These are phyloP conservation scores for Apiospora phragmitis DNA, from an alignment of 2,329 filamentous ascomycete genomes.

Conservation along the genomic window DNA sequence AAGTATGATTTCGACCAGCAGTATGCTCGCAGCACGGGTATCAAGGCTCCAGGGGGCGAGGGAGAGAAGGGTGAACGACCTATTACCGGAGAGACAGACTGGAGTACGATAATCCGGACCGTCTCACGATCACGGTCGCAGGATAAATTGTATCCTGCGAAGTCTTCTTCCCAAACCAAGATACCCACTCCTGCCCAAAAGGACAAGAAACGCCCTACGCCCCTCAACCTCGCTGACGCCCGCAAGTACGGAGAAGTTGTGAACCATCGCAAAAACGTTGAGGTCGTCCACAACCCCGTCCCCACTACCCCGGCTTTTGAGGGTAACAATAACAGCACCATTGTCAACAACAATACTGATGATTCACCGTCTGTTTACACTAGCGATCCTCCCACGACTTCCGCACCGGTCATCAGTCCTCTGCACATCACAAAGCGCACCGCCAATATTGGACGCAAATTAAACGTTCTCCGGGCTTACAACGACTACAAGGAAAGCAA, in stretches of 20 bases:
- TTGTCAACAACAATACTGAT: constrained; percentile 11
- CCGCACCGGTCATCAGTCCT: constrained; percentile 24
- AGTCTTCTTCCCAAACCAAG: not conserved
- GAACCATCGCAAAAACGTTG: constrained; percentile 13
- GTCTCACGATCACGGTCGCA: not conserved
- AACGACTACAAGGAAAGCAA: constrained; percentile 18
- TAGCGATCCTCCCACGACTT: constrained; percentile 13
- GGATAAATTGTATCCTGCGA: not conserved
- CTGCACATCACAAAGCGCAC: constrained; percentile 12
- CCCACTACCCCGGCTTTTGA: constrained; percentile 14
- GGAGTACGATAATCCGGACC: constrained; percentile 10
- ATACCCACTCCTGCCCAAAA: not conserved
- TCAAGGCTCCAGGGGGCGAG: not conserved
- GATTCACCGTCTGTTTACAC: constrained; percentile 22
- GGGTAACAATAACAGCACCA: constrained; percentile 12
- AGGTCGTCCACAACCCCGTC: constrained; percentile 16
- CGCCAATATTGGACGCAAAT: constrained; percentile 8
- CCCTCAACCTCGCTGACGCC: constrained; percentile 20
- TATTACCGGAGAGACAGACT: constrained; percentile 25
- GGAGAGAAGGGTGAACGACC: constrained; percentile 16
- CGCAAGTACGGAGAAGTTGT: constrained; percentile 15
- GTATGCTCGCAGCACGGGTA: not conserved
- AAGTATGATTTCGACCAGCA: constrained; percentile 10
- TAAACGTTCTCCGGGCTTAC: constrained; percentile 23
- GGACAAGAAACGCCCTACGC: constrained; percentile 18